Evolutionary conservation across 345 rosid species (phyloP).

Genomic region (Aurinia saxatilis): DNA sequence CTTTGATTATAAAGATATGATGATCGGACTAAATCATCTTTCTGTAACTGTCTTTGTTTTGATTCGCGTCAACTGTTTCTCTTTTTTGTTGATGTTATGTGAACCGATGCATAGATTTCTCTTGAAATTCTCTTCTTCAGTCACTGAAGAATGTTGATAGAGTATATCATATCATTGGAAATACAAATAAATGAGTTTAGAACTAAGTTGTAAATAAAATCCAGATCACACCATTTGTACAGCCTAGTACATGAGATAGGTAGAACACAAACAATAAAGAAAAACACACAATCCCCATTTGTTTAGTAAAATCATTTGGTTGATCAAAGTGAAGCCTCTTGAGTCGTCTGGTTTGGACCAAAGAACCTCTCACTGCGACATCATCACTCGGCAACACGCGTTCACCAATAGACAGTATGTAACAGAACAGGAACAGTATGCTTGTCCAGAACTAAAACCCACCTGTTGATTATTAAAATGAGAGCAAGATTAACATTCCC

Average conservation of each 20-base stretch:
- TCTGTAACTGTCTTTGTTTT: conserved; percentile 2
- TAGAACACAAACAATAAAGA: background rate
- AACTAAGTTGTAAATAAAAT: background rate
- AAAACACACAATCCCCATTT: background rate
- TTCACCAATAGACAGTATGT: conserved; percentile 4
- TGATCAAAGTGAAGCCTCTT: background rate
- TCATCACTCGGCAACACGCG: background rate
- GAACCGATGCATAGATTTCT: conserved; percentile 33
- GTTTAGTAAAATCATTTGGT: background rate
- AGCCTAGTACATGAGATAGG: background rate
- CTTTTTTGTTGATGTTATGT: background rate
- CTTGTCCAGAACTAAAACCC: background rate
- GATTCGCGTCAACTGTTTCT: background rate
- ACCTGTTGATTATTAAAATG: background rate
- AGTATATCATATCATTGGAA: background rate
- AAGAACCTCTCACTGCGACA: background rate
- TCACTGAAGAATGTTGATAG: background rate
- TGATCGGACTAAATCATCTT: conserved; percentile 5
- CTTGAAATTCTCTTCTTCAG: background rate
- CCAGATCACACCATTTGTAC: background rate
- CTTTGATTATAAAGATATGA: conserved; percentile 1
- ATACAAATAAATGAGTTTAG: background rate
- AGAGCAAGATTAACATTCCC: background rate
- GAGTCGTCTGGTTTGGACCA: conserved; percentile 10
- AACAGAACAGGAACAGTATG: background rate